A percentile compares a stretch with the other conserved stretches of the same genome.
Conservation (phyloP, 805 yeast genomes). For the Teunomyces kruisii region DNA sequence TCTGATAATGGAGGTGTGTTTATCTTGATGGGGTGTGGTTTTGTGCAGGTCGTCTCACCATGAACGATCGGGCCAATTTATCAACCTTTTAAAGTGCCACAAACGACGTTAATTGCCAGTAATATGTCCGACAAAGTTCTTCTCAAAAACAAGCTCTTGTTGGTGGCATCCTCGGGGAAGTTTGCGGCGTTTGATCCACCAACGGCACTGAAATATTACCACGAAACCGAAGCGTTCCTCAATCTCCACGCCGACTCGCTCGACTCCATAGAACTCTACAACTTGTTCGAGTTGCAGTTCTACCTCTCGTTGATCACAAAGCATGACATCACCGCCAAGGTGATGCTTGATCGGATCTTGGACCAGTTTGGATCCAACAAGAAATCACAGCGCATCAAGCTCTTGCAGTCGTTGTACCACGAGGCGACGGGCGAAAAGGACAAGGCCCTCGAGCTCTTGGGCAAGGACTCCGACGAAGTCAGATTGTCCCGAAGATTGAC, state of each 20-base stretch:
- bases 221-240: slow-evolving; percentile 41
- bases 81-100: not conserved
- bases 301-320: slow-evolving; percentile 58
- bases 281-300: slow-evolving; percentile 70
- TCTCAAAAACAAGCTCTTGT: slow-evolving; percentile 47
- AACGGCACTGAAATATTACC: slow-evolving; percentile 37
- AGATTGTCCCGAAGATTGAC: slow-evolving; percentile 37
- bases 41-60: not conserved
- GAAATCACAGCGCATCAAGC: slow-evolving; percentile 54
- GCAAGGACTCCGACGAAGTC: slow-evolving; percentile 34
- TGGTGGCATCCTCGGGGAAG: slow-evolving; percentile 49
- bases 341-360: slow-evolving; percentile 57
- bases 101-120: not conserved
- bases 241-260: slow-evolving; percentile 25
- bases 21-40: not conserved
- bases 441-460: slow-evolving; percentile 28
- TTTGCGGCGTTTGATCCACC: slow-evolving; percentile 51
- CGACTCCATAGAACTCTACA: slow-evolving; percentile 50
- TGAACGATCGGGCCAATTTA: not conserved
- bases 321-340: slow-evolving; percentile 70
- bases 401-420: slow-evolving; percentile 53
- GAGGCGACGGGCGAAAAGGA: slow-evolving; percentile 50
- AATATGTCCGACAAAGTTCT: not conserved
- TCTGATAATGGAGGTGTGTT: not conserved
- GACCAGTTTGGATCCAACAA: slow-evolving; percentile 63